phyloP scores from a whole-genome alignment of 2,329 filamentous ascomycete species.

The Fusarium graminum region DNA sequence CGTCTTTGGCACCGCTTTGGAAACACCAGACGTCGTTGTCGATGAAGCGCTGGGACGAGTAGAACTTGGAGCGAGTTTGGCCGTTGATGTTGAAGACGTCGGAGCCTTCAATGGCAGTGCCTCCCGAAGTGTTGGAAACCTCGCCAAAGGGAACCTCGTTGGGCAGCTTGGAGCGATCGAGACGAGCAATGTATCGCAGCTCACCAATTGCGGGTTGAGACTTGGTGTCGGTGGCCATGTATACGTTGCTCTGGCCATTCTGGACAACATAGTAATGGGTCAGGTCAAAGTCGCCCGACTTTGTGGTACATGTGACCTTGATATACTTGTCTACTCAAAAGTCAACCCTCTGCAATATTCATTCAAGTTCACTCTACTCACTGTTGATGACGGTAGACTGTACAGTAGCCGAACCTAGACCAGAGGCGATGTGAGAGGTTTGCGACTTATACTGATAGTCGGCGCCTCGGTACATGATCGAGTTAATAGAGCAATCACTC shows the following conservation, averaged over 20 bases:
- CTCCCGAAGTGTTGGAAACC: constrained; percentile 67
- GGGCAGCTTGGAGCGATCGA: constrained; percentile 64
- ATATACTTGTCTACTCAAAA: constrained; percentile 59
- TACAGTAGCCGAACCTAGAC: constrained; percentile 65
- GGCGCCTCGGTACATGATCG: constrained; percentile 69
- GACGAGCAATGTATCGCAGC: constrained; percentile 73
- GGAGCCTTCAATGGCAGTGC: constrained; percentile 67
- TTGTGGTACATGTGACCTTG: constrained; percentile 71
- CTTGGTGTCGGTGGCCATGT: constrained; percentile 73
- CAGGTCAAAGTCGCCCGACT: constrained; percentile 58
- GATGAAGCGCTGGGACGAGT: constrained; percentile 76
- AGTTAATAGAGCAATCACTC: constrained; percentile 72
- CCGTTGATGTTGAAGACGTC: constrained; percentile 71
- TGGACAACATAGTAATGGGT: constrained; percentile 74
- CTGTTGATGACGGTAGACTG: constrained; percentile 57
- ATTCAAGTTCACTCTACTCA: constrained; percentile 16
- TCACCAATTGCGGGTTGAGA: constrained; percentile 69
- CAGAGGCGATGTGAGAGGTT: constrained; percentile 58
- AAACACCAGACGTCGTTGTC: constrained; percentile 75
- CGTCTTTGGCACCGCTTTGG: constrained; percentile 59
- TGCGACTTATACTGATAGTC: constrained; percentile 67
- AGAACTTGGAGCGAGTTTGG: constrained; percentile 77
- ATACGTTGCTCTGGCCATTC: constrained; percentile 70
- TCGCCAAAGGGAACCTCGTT: constrained; percentile 66
- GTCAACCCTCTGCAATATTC: constrained; percentile 9